phyloP scores from a whole-genome alignment of 192 early-diverging fungal species.

The Obelidium mucronatum region DNA sequence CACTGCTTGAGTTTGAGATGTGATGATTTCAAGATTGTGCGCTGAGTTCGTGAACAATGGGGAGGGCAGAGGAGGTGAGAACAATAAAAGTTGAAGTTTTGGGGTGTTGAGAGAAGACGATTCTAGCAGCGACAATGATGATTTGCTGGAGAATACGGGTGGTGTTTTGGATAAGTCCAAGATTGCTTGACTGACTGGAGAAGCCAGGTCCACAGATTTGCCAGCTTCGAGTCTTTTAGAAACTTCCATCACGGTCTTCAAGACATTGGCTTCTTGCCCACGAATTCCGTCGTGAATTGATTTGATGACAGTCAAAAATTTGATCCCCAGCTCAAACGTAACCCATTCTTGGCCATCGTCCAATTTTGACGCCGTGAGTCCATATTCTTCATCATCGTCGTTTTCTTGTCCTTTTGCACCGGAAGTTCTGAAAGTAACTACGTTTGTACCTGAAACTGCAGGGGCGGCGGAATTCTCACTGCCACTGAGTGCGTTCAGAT shows the following conservation, averaged over 20 bases:
- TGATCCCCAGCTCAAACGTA: slow-evolving; percentile 72
- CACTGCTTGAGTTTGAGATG: slow-evolving; percentile 54
- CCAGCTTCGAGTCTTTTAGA: not conserved
- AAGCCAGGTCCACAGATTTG: not conserved
- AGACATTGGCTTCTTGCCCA: not conserved
- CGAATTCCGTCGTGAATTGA: slow-evolving; percentile 49
- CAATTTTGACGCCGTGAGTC: slow-evolving; percentile 52
- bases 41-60: not conserved
- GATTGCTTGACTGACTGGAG: no score
- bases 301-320: slow-evolving; percentile 63
- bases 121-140: slow-evolving; percentile 51
- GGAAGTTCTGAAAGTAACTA: not conserved
- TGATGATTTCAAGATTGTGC: slow-evolving; percentile 35
- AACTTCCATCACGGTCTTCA: not conserved
- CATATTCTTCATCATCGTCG: slow-evolving; percentile 52
- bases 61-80: not conserved
- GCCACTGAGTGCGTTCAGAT: slow-evolving; percentile 49
- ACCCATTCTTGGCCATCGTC: slow-evolving; percentile 54
- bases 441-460: not conserved
- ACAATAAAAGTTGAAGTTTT: slow-evolving; percentile 37
- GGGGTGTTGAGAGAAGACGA: slow-evolving; percentile 65
- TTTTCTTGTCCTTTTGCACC: not conserved
- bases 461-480: slow-evolving; percentile 37
- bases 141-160: slow-evolving; percentile 36
- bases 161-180: no score